Base-by-base conservation (phyloP, 2,329 filamentous ascomycete species). In the Clonostachys chloroleuca region DNA sequence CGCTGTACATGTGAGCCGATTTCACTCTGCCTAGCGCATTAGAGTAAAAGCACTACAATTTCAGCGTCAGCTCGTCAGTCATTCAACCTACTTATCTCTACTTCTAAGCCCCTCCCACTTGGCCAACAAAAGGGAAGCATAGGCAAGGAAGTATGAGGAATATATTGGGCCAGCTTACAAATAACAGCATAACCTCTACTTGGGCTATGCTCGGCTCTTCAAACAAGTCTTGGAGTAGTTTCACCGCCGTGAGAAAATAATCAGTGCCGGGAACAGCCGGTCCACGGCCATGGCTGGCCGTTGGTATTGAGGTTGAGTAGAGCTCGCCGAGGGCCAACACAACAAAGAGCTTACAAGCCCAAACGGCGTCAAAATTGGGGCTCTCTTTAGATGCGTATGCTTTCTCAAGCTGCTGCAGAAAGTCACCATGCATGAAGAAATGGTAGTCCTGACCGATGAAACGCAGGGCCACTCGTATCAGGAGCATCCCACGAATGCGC, bases 371-470 rank as follows among this genome's bases (percentile, higher is more conserved):
- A 7, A 44, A 16, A 4, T 45, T n/a, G 13, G 18, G 45, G 34
- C 16, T 46, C 4, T 49, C 24, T 6, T 20, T 40, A 12, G 42
- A 45, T 10, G 30, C 43, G 33, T 51, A 51, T 9, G 41, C 47
- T 35, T 39, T 48, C 9, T 51, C 42, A 3, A 51, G 35, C 18
- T 44, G 35, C 18, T 47, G 42, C 12, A 51, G 45, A 16, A 51
- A 51, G 37, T 51, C 50, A 9, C 47, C 43, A 37, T 51, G 50
- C 36, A 49, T 37, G 41, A 51, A 51, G 30, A 51, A 47, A 34
- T 51, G 50, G 18, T 51, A 51, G 40, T 51, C 50, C 18, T 49
- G 45, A n/a, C 50, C 50, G 20, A 51, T 51, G 47, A 51, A 51
- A 12, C 50, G 47, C n/a, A 51, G 45, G 30, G 50, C 50, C n/a